Evolutionary conservation across 371 early-diverging fungal species (phyloP), one percentile per base, ranked within the genome.

Genomic region (Syncephalis plumigaleata): DNA sequence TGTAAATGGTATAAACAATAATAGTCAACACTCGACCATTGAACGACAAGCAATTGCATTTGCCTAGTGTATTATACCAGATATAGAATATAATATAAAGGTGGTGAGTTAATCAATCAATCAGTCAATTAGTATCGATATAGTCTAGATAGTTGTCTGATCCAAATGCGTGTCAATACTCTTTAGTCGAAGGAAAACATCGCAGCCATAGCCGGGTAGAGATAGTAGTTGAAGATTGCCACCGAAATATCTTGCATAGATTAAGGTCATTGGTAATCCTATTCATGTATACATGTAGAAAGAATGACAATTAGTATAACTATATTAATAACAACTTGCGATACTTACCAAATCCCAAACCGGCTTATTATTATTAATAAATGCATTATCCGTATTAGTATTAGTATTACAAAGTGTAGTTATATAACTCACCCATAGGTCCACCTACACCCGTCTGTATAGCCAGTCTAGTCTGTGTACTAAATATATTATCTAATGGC

Each of bases 171-270:
- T 67, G 49, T 76, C 74, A 49, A 90, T 87, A 55, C 80, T 81
- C 51, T 77, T 80, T 45, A 96, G 65, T 48, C 77, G 74, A 40
- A 96, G 56, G 55, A 91, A 93, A n/a, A 87, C 81, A 60, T 96
- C 96, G 49, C 87, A 81, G 13, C 94, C 96, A 58, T 86, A 80
- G 8, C 89, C 91, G 44, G 75, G 71, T 54, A 96, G 67, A 20
- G 88, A 84, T 36, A 83, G 68, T 23, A 95, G 53, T 8, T 89
- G 81, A 25, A 95, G 66, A 8, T 80, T 75, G 0, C 96, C 96
- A 36, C 92, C 94, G 75, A 93, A 91, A 50, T 93, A 95, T 24
- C 77, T 68, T n/a, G 91, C 86, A 61, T 93, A 93, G 47, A 94
- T 78, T 31, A 84, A 66, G 1, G 91, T 82, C 77, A 91, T 77